Percentiles rank a stretch among this genome's conserved stretches.
phyloP scores from a whole-genome alignment of 345 rosid species.

The Garcia nutans region DNA sequence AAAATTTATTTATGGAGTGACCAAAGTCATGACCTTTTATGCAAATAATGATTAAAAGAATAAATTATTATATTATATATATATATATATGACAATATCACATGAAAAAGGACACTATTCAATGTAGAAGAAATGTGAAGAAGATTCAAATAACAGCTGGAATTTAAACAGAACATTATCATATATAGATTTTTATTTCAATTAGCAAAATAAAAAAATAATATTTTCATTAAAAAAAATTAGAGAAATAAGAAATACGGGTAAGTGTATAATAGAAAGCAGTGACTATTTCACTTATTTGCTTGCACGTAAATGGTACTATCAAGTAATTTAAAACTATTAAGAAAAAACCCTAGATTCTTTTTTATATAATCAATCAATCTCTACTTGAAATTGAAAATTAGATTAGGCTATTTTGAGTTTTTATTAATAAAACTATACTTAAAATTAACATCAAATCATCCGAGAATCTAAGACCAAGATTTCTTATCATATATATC shows the following conservation, averaged over 20 bases:
- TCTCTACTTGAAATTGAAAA: no score
- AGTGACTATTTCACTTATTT: background rate
- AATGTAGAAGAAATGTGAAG: slow-evolving; percentile 14
- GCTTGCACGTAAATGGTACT: background rate
- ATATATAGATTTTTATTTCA: background rate
- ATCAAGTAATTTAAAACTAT: background rate
- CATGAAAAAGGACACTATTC: slow-evolving; percentile 25
- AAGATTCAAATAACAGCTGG: slow-evolving; percentile 12
- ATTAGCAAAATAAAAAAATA: background rate
- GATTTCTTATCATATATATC: background rate
- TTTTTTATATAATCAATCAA: no score
- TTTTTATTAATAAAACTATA: background rate
- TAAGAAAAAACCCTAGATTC: slow-evolving; percentile 7
- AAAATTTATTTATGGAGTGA: slow-evolving; percentile 1
- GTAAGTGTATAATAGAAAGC: no score
- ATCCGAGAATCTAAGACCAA: background rate
- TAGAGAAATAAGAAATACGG: background rate
- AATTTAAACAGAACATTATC: background rate
- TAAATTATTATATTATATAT: no score
- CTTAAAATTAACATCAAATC: background rate
- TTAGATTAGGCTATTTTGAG: no score
- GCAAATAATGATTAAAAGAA: slow-evolving; percentile 4
- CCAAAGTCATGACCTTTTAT: slow-evolving; percentile 18
- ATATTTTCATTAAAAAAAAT: background rate
- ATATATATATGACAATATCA: slow-evolving; percentile 10